Percentiles rank a stretch among this genome's conserved stretches.
phyloP scores from a whole-genome alignment of 2,329 filamentous ascomycete species.

The Fusarium graminum region DNA sequence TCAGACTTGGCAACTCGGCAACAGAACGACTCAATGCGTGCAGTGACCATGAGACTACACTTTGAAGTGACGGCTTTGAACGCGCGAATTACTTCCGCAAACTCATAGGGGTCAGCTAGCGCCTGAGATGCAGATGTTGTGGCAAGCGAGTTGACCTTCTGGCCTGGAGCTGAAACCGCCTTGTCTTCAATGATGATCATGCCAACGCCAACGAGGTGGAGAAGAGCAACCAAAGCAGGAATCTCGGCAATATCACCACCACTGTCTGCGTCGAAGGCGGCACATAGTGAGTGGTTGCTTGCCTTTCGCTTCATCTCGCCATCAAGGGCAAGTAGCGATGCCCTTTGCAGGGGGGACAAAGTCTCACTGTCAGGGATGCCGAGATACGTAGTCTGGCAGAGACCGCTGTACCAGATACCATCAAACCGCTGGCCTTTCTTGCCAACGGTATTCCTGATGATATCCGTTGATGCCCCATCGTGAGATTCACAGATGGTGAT shows the following conservation, averaged over 20 bases:
- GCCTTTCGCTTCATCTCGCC: slow-evolving; percentile 21
- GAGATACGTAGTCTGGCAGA: slow-evolving; percentile 28
- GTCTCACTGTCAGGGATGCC: slow-evolving; percentile 26
- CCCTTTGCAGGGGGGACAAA: slow-evolving; percentile 14
- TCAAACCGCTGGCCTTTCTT: slow-evolving; percentile 23
- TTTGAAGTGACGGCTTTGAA: slow-evolving; percentile 9
- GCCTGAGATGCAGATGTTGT: slow-evolving; percentile 22
- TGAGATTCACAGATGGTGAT: slow-evolving; percentile 20
- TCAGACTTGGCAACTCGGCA: slow-evolving; percentile 3
- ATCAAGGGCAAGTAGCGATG: slow-evolving; percentile 18
- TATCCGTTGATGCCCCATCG: slow-evolving; percentile 21
- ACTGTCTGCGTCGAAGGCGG: slow-evolving; percentile 25
- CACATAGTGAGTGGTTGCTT: slow-evolving; percentile 20
- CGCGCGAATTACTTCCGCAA: slow-evolving; percentile 11
- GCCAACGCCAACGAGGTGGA: slow-evolving; percentile 22
- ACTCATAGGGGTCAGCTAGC: slow-evolving; percentile 14
- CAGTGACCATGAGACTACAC: slow-evolving; percentile 9
- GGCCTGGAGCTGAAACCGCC: slow-evolving; percentile 19
- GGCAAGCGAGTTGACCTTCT: slow-evolving; percentile 28
- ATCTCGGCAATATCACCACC: slow-evolving; percentile 22
- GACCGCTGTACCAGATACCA: slow-evolving; percentile 31
- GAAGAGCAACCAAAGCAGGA: slow-evolving; percentile 18
- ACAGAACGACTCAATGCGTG: slow-evolving; percentile 15
- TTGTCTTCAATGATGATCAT: slow-evolving; percentile 31
- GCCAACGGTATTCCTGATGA: slow-evolving; percentile 18